phyloP scores from a whole-genome alignment of 2,329 filamentous ascomycete genomes.

The Colletotrichum incanum region DNA sequence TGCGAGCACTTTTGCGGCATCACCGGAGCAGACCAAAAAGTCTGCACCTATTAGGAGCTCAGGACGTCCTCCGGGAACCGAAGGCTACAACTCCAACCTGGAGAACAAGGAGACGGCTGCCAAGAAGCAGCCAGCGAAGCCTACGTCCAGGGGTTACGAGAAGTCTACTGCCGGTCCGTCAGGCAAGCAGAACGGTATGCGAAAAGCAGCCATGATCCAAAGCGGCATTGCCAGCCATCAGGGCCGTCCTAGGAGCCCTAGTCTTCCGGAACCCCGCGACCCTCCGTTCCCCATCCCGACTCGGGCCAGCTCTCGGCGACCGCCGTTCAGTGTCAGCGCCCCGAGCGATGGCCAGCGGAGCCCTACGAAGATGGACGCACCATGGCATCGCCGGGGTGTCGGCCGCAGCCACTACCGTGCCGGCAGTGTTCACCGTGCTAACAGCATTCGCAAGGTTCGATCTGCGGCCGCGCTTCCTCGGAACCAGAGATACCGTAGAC shows the following conservation, averaged over 20 bases:
- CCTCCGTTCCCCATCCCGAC: slow-evolving; percentile 95
- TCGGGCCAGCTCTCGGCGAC: slow-evolving; percentile 87
- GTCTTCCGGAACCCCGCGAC: slow-evolving; percentile 69
- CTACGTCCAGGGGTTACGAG: slow-evolving; percentile 54
- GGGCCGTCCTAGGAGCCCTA: slow-evolving; percentile 76
- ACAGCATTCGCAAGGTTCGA: slow-evolving; percentile 85
- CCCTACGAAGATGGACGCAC: slow-evolving; percentile 75
- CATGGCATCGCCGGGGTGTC: slow-evolving; percentile 69
- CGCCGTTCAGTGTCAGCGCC: slow-evolving; percentile 75
- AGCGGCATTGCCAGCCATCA: slow-evolving; percentile 82
- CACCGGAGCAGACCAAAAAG: slow-evolving; percentile 59
- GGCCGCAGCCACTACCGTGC: slow-evolving; percentile 66
- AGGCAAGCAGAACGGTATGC: slow-evolving; percentile 75
- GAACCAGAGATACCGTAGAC: slow-evolving; percentile 64
- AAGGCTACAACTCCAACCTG: slow-evolving; percentile 62
- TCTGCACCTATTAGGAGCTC: slow-evolving; percentile 47
- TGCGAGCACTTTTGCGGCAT: slow-evolving; percentile 49
- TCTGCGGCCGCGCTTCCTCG: slow-evolving; percentile 83
- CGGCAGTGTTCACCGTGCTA: slow-evolving; percentile 65
- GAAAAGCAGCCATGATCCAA: slow-evolving; percentile 85
- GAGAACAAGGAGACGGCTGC: slow-evolving; percentile 51
- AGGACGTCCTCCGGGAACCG: slow-evolving; percentile 57
- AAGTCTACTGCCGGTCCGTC: slow-evolving; percentile 57
- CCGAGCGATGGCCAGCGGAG: slow-evolving; percentile 83
- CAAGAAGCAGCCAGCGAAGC: slow-evolving; percentile 52